phyloP scores from a whole-genome alignment of 768 basidiomycete genomes.

The Pulveroboletus sp. region DNA sequence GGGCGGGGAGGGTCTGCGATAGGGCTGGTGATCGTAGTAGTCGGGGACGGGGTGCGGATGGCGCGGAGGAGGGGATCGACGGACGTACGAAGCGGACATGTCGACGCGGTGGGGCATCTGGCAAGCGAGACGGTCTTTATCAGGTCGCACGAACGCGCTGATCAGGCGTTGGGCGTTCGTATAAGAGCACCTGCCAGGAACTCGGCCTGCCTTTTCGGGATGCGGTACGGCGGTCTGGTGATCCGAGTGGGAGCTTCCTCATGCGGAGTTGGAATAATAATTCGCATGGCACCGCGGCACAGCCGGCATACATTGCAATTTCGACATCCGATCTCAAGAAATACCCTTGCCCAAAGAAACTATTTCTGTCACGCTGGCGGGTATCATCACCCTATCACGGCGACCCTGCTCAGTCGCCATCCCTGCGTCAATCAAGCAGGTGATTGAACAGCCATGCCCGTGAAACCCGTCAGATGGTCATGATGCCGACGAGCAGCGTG shows the following conservation, averaged over 20 bases:
- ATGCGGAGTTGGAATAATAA: constrained; percentile 26
- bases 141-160: constrained; percentile 38
- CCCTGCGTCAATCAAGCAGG: too few relatives aligned
- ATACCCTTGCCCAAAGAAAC: constrained; percentile 23
- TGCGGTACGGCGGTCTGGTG: constrained; percentile 23
- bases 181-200: too few relatives aligned
- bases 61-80: constrained; percentile 21
- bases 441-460: too few relatives aligned
- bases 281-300: constrained; percentile 24
- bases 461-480: too few relatives aligned
- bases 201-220: constrained; percentile 12
- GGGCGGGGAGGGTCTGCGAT: constrained; percentile 44
- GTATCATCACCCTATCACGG: constrained; percentile 36
- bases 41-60: constrained; percentile 30
- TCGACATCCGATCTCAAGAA: constrained; percentile 23
- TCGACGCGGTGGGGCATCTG: constrained; percentile 56
- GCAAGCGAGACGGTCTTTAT: too few relatives aligned
- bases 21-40: constrained; percentile 40
- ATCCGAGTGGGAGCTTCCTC: constrained; percentile 26
- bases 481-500: too few relatives aligned
- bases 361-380: constrained; percentile 2
- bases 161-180: constrained; percentile 16
- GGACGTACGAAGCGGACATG: constrained; percentile 34
- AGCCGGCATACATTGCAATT: constrained; percentile 22
- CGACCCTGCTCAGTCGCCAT: constrained; percentile 25